Evolutionary conservation across 148 eudicot species (phyloP), one percentile per base, ranked within the genome.

Genomic region (Euryodendron excelsum): DNA sequence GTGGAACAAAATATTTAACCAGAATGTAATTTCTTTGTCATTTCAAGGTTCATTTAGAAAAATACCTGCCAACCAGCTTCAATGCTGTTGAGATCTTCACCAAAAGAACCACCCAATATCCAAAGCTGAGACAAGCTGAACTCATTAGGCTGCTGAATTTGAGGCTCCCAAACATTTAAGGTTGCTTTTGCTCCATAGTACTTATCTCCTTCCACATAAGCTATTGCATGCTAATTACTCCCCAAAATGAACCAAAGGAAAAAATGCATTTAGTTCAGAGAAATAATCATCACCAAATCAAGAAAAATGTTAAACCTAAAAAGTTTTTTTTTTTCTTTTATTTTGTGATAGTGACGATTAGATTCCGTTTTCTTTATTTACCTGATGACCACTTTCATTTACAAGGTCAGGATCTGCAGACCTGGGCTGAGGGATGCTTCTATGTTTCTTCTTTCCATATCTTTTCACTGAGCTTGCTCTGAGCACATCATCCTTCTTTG

Each of bases 61-160:
- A 34, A 69, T 84, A 95, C 98, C 98, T 95, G 98, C 98, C 98
- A 95, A 70, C 98, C 98, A 81, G 98, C 98, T 88, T 95, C 98
- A 79, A 95, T 95, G 84, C 98, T 95, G 87, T 95, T 95, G 73
- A 95, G 98, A 88, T 95, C 98, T 86, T 93, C 84, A 62, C 96
- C 98, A 78, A 95, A 95, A 71, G 98, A 95, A 78, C 98, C 98
- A 48, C 98, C 97, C 78, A 95, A 80, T 37, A 95, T 78, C 98
- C 98, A 95, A 66, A 95, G 84, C 77, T 95, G 98, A 15, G 98
- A 95, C 85, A 95, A 85, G 81, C 97, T 95, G 82, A 95, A 95
- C 92, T 95, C 98, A 73, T 93, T 95, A 15, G 97, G 84, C 84
- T 93, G 96, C 83, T 95, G 98, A 79, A 95, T 93, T 78, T 81